These are phyloP conservation scores for Volvox carteri DNA, from an alignment of 163 green algal species.

Conservation along the genomic window DNA sequence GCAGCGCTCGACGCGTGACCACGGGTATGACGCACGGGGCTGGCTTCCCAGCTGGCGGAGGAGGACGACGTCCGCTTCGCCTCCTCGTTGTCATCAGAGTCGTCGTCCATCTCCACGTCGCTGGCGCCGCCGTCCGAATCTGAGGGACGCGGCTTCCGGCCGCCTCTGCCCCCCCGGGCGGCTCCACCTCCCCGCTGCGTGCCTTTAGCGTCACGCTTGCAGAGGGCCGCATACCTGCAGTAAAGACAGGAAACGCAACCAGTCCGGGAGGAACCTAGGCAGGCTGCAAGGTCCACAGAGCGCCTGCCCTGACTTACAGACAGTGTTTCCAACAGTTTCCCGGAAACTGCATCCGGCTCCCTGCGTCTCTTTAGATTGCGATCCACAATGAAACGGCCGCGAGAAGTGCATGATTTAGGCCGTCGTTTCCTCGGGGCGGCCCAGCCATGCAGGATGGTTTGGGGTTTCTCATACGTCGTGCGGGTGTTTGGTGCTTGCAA, in stretches of 20 bases:
- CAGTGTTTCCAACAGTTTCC: too few relatives aligned
- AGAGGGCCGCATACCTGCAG: slow-evolving; percentile 34
- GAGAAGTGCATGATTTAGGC: too few relatives aligned
- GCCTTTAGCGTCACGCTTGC: slow-evolving; percentile 34
- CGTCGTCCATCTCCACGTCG: slow-evolving; percentile 37
- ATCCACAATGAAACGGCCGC: too few relatives aligned
- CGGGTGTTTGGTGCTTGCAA: too few relatives aligned
- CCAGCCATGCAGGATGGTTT: too few relatives aligned
- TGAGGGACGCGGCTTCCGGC: background rate
- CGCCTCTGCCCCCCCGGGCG: background rate
- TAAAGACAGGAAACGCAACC: background rate
- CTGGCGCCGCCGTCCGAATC: slow-evolving; percentile 27
- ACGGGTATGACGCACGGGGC: background rate
- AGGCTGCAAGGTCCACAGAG: too few relatives aligned
- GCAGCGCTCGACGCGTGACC: background rate
- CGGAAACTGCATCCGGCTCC: too few relatives aligned
- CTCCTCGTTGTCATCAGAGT: slow-evolving; percentile 17
- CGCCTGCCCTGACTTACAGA: too few relatives aligned
- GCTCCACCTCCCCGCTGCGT: background rate
- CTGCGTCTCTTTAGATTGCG: too few relatives aligned
- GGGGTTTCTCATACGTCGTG: too few relatives aligned
- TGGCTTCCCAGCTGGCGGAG: slow-evolving; percentile 2
- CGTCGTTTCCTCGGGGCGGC: too few relatives aligned
- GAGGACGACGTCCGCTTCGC: slow-evolving; percentile 31
- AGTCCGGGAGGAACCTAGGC: too few relatives aligned